Base-by-base conservation (phyloP, 2,329 filamentous ascomycete genomes). In the Cercospora canescens region DNA sequence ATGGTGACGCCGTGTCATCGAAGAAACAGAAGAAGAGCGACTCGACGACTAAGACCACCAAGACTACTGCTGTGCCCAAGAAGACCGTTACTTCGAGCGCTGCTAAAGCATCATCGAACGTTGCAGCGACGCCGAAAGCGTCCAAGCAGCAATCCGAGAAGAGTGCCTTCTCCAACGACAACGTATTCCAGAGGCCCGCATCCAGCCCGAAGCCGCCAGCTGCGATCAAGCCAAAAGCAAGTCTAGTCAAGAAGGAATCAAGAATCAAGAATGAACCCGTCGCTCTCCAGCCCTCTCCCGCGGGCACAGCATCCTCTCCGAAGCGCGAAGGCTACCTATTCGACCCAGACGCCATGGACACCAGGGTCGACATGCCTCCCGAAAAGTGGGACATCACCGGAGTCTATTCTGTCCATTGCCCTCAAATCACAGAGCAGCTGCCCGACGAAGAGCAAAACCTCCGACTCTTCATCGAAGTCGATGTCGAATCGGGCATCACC, bases 301-400 rank as follows among this genome's bases (percentile, higher is more conserved):
- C 21, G 41, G 48, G 32, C 37, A 52, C 21, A 8, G 62, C 8
- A 50, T 50, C 63, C 12, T 56, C 64, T 18, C 35, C 64, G 37
- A 63, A 73, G 45, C 37, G 56, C 24, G 58, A 69, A 58, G 39
- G 62, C 30, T 55, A 64, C 39, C 66, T 67, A 59, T 72, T 69
- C 55, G 60, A 69, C 32, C 64, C 66, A 6, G 67, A 73, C 28
- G 63, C 61, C 18, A 69, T 72, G 65, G 68, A 72, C 14, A 69
- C 71, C 21, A 55, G 60, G 24, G 60, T 68, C 41, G 58, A 67
- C 45, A 61, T 67, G 21, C 65, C 67, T 35, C 34, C 45, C 34
- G 41, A 50, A n/a, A 66, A 67, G 35, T 35, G 67, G 60, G 71
- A 68, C 2, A 70, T 86, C 14, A 84, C 83, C 57, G 83, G 84